A percentile compares a stretch with the other conserved stretches of the same genome.
phyloP scores from a whole-genome alignment of 1,139 yeast genomes.

The Kodamaea sp. region DNA sequence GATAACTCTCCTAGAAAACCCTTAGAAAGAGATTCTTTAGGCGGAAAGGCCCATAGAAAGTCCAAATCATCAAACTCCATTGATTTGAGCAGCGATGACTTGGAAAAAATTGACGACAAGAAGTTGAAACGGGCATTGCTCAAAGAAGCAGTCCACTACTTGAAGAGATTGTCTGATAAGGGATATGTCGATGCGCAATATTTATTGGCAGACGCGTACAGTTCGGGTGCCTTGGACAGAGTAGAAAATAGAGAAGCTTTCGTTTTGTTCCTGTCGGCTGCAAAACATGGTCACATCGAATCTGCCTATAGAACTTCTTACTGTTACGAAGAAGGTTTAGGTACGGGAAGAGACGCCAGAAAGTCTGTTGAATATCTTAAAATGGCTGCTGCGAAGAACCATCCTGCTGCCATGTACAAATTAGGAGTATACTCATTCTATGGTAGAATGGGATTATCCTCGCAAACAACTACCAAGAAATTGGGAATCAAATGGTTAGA shows the following conservation, averaged over 20 bases:
- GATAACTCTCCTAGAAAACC: conserved; percentile 31
- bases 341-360: conserved; percentile 85
- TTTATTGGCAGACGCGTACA: conserved; percentile 81
- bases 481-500: conserved; percentile 92
- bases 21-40: conserved; percentile 14
- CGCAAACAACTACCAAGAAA: conserved; percentile 69
- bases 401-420: conserved; percentile 94
- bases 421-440: conserved; percentile 84
- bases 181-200: conserved; percentile 93
- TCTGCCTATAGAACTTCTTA: conserved; percentile 89
- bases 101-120: conserved; percentile 28
- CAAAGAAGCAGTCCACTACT: conserved; percentile 73
- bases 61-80: conserved; percentile 22
- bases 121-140: conserved; percentile 52
- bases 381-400: conserved; percentile 88
- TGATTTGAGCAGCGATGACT: conserved; percentile 19
- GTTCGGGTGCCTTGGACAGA: conserved; percentile 84
- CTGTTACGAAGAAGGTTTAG: conserved; percentile 92
- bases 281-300: conserved; percentile 90
- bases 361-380: conserved; percentile 82
- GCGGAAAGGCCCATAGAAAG: conserved; percentile 16
- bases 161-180: conserved; percentile 72
- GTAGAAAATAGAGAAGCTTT: conserved; percentile 82
- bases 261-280: conserved; percentile 78
- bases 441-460: conserved; percentile 78